Base-by-base conservation (phyloP, 805 yeast species). In the Cyberlindnera mycetangii region DNA sequence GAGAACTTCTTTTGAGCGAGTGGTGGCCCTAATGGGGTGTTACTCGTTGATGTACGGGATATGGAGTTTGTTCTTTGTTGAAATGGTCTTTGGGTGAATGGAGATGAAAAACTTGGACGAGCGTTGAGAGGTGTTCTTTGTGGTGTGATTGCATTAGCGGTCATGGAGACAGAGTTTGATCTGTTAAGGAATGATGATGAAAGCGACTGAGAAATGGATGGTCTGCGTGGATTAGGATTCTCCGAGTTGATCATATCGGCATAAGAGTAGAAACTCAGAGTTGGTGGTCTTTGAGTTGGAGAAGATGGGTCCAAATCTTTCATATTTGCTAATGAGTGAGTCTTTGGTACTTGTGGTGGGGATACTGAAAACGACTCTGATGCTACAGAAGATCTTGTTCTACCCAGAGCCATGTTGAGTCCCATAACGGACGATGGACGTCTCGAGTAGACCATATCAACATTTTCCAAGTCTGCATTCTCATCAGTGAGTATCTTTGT, bases 241-340 rank as follows among this genome's bases (percentile, higher is more conserved):
- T 84, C 92, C 54, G 78, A 80, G 51, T 71, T 76, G 48, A 85
- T 74, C 77, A 87, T 75, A 55, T 87, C 96, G 4, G 92, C 95
- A 62, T 84, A 87, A 3, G 89, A 82, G 58, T 79, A 83, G 60
- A 86, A 86, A 31, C 70, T 67, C 32, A 74, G 32, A 11, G 50
- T 25, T 32, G 55, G 56, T 17, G 59, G 58, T 53, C 59, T 52
- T 28, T 41, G 21, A 14, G 52, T 42, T 24, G 50, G 40, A 8
- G 54, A 48, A 10, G 46, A 44, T n/a, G 50, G 38, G 21, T 55
- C 56, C 34, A 56, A 34, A 19, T 56, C 58, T 40, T 47, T 49
- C 35, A 60, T 39, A 45, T 39, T 48, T 17, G 62, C 56, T 28
- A 54, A 51, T 5, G 65, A 52, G 15, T 54, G 48, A 4, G 58